A percentile compares a stretch with the other conserved stretches of the same genome.
These are phyloP conservation scores for Sphagnurus paluster DNA, from an alignment of 1,284 basidiomycete genomes.

Conservation along the genomic window DNA sequence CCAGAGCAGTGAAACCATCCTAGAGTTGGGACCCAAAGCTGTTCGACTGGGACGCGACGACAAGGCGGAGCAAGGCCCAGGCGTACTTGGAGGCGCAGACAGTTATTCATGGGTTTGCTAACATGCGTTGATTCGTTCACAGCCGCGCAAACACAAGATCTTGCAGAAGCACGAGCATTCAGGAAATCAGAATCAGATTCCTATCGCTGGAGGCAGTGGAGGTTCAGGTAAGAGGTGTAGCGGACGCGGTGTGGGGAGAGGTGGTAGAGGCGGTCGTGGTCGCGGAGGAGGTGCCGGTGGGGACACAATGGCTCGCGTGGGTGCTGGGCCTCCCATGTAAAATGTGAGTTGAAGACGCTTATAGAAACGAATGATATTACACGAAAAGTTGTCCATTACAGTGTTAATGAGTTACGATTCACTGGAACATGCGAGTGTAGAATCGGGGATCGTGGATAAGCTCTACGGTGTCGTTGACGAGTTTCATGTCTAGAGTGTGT, in stretches of 20 bases:
- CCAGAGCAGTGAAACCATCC: conserved; percentile 54
- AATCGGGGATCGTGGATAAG: conserved; percentile 66
- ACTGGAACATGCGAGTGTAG: conserved; percentile 46
- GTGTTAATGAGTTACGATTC: too few species aligned
- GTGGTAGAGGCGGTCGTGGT: conserved; percentile 35
- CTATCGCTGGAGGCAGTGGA: conserved; percentile 17
- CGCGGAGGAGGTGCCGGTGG: conserved; percentile 37
- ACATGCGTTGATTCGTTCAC: background rate
- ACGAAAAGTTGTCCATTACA: background rate
- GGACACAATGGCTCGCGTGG: conserved; percentile 65
- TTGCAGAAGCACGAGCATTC: conserved; percentile 72
- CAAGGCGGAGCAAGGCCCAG: conserved; percentile 66
- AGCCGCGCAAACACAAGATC: conserved; percentile 77
- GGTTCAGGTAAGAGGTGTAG: too few species aligned
- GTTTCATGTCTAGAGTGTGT: conserved; percentile 55
- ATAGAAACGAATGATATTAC: background rate
- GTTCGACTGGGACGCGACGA: conserved; percentile 76
- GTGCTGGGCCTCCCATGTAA: conserved; percentile 26
- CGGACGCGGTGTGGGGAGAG: too few species aligned
- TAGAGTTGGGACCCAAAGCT: conserved; percentile 73
- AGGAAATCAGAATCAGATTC: conserved; percentile 52
- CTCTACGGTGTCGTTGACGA: conserved; percentile 66
- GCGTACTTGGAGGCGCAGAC: conserved; percentile 66
- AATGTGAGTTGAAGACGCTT: background rate
- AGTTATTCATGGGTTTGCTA: conserved; percentile 20